Evolutionary conservation across 495 filamentous ascomycete genomes (phyloP), one percentile per base, ranked within the genome.

Genomic region (Neurospora hispaniola): DNA sequence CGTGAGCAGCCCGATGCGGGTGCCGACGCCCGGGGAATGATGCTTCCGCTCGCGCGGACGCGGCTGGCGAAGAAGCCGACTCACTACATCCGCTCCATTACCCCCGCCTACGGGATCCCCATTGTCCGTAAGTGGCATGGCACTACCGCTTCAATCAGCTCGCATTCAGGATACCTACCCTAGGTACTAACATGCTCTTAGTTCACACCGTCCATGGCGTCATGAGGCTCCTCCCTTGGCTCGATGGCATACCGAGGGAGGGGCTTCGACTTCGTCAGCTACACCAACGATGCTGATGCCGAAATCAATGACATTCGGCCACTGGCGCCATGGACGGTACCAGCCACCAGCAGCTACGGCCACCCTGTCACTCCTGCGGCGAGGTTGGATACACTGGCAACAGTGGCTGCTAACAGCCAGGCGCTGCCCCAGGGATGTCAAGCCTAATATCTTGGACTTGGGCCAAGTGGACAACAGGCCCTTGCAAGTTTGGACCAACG

Each of bases 181-280:
- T n/a, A n/a, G n/a, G n/a, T 62, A 62, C 54, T 62, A 18, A 35
- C 54, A 27, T 54, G 11, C 20, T 10, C 11, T 3, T 23, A 54
- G 46, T 40, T 1, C 7, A 72, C 38, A 70, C 20, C 18, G 92
- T 95, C 70, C 92, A 94, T 84, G 94, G 92, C 82, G 92, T 92
- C 81, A 93, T 75, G 89, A 94, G 94, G 87, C 89, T 94, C 44
- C 87, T 94, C 31, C 92, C 92, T 69, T 97, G 94, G 94, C 83
- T 97, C 76, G 94, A 97, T 79, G 94, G 94, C 76, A 93, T 97
- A 88, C 81, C 96, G 68, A 27, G 14, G 54, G 23, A 16, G 54
- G 11, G 11, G 54, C 27, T 62, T 62, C 23, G 3, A 0, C 12
- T 9, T 62, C 27, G 54, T 62, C 23, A 12, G 54, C 14, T 31